Conservation (phyloP, 441 rosid genomes). For the Pelargonium cotyledonis region DNA sequence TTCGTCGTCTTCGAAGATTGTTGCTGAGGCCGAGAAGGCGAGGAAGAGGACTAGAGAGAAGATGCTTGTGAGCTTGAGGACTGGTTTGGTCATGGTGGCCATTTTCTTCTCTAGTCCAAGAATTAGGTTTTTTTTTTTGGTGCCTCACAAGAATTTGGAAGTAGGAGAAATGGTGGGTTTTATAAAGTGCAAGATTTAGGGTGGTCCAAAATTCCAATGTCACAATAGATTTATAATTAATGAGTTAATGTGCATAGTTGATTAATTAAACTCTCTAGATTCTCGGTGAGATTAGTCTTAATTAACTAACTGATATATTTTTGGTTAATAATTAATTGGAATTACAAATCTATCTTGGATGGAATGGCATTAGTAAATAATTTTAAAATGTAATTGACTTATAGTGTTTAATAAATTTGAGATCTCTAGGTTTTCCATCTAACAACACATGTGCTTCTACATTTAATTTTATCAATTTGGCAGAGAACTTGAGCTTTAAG, state of each 20-base stretch:
- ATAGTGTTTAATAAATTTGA: too few species aligned
- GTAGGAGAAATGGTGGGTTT: not conserved
- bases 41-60: conserved; percentile 22
- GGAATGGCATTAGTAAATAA: too few species aligned
- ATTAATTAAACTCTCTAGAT: not conserved
- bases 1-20: conserved; percentile 26
- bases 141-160: not conserved
- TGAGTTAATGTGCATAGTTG: not conserved
- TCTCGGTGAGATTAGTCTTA: not conserved
- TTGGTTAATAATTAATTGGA: not conserved
- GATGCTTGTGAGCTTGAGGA: conserved; percentile 25
- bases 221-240: not conserved
- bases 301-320: not conserved
- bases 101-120: conserved; percentile 13
- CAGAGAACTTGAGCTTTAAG: too few species aligned
- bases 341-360: not conserved
- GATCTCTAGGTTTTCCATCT: too few species aligned
- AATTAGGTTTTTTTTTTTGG: not conserved
- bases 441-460: too few species aligned
- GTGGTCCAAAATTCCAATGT: not conserved
- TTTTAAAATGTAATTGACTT: too few species aligned
- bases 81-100: conserved; percentile 19
- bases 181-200: not conserved
- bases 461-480: too few species aligned
- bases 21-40: conserved; percentile 19